These are phyloP conservation scores for Myxozyma mucilagina DNA, from an alignment of 805 yeast genomes.

Conservation along the genomic window DNA sequence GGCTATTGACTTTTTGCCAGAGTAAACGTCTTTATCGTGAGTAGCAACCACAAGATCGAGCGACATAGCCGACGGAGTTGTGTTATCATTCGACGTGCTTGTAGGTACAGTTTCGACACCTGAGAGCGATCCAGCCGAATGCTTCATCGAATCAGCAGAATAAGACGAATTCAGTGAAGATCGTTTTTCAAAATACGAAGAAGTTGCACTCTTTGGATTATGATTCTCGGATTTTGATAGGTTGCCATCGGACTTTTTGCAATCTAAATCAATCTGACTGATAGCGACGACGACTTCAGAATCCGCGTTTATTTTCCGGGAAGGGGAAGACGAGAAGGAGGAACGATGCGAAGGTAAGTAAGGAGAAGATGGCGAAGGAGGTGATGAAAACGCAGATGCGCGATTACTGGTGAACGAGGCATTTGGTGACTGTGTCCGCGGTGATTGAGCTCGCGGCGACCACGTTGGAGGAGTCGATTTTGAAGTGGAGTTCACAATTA, in stretches of 20 bases:
- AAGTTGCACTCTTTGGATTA: not conserved
- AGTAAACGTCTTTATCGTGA: constrained; percentile 5
- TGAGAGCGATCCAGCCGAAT: constrained; percentile 2
- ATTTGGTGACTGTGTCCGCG: not conserved
- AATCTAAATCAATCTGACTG: not conserved
- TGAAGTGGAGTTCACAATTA: constrained; percentile 11
- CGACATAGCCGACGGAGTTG: not conserved
- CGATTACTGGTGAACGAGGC: not conserved
- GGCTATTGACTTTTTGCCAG: constrained; percentile 61
- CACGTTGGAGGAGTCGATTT: constrained; percentile 8
- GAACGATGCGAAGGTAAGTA: not conserved
- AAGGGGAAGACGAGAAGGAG: constrained; percentile 1
- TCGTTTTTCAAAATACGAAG: too few species aligned
- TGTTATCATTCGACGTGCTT: not conserved
- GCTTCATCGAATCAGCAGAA: not conserved
- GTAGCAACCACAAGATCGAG: constrained; percentile 10
- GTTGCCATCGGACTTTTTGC: not conserved
- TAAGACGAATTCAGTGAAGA: too few species aligned
- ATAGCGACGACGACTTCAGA: not conserved
- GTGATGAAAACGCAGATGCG: constrained; percentile 8
- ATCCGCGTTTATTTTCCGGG: not conserved
- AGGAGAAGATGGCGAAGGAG: not conserved
- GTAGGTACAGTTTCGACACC: constrained; percentile 3
- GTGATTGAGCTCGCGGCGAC: constrained; percentile 11
- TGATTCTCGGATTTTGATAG: not conserved